Evolutionary conservation across 345 rosid genomes (phyloP), one percentile per base, ranked within the genome.

Genomic region (Gossypium thurberi): DNA sequence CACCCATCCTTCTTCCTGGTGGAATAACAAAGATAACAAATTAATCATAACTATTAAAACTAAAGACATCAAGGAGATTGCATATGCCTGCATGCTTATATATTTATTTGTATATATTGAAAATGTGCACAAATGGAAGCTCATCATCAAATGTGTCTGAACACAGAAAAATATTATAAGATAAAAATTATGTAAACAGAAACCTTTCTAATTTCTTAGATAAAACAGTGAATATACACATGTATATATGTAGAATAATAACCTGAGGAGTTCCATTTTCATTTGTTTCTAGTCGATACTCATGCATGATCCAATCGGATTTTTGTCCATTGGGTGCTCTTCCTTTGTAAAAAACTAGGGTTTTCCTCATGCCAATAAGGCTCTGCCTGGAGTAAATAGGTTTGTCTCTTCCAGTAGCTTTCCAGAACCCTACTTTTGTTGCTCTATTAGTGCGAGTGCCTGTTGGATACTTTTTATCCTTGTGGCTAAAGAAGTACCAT

Each of bases 401-500:
- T 82, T 94, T 94, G 81, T 94, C 98, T 82, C 98, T 85, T 81
- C 98, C 98, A 0, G 98, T 94, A 58, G 98, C 98, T 85, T 94
- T 94, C 98, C 98, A 94, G 26, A 94, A 94, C 47, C 98, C 98
- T 48, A 88, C 95, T 86, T 89, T 94, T 4, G 98, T 94, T 14
- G 98, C 98, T 78, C 98, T 85, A 74, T 94, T 94, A 13, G 97
- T 94, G 21, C 98, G 91, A 80, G 98, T 94, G 61, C 98, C 98
- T 0, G 99, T 96, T 10, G 99, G 98, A 72, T 96, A 96, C 77
- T 96, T 96, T 87, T 91, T 96, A 75, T 96, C 98, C 74, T 93
- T 93, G 72, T 96, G 99, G 80, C 99, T 96, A 82, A 93, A 96
- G 88, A 96, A 96, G 79, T 96, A 96, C 99, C 99, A 96, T 12